Evolutionary conservation across 2,329 filamentous ascomycete species (phyloP).

Genomic region (Cylindrodendrum hubeiense): DNA sequence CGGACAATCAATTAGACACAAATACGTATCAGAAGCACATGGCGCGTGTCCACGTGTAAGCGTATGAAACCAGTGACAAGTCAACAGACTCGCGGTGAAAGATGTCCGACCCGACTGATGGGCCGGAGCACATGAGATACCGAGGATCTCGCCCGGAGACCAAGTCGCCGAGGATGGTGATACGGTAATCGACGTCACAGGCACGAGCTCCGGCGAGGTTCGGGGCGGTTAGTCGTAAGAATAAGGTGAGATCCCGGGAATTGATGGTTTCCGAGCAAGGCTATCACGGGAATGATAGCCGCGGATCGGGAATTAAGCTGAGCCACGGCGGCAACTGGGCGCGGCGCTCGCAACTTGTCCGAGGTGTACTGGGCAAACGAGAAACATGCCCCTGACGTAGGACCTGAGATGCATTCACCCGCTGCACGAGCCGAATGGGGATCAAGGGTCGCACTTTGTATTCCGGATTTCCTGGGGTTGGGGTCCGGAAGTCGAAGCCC

Average conservation of each 20-base stretch:
- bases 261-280: constrained; percentile 14
- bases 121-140: constrained; percentile 35
- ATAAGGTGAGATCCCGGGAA: constrained; percentile 30
- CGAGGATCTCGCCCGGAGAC: constrained; percentile 37
- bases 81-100: constrained; percentile 19
- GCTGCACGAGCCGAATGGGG: constrained; percentile 14
- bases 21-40: not conserved
- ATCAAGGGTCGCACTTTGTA: constrained; percentile 3
- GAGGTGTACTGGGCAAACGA: constrained; percentile 25
- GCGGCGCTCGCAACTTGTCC: constrained; percentile 21
- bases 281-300: constrained; percentile 32
- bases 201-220: constrained; percentile 32
- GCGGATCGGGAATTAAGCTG: constrained; percentile 32
- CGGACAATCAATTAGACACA: not conserved
- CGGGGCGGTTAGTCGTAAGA: constrained; percentile 1
- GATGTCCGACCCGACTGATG: constrained; percentile 30
- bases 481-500: not conserved
- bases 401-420: constrained; percentile 12
- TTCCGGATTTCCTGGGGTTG: not conserved
- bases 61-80: not conserved
- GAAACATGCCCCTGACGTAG: constrained; percentile 7
- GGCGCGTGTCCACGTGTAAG: constrained; percentile 1
- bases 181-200: constrained; percentile 37
- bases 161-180: constrained; percentile 36
- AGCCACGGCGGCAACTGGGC: constrained; percentile 5